phyloP scores from a whole-genome alignment of 2,329 filamentous ascomycete genomes.

The Trichoderma semiorbis region DNA sequence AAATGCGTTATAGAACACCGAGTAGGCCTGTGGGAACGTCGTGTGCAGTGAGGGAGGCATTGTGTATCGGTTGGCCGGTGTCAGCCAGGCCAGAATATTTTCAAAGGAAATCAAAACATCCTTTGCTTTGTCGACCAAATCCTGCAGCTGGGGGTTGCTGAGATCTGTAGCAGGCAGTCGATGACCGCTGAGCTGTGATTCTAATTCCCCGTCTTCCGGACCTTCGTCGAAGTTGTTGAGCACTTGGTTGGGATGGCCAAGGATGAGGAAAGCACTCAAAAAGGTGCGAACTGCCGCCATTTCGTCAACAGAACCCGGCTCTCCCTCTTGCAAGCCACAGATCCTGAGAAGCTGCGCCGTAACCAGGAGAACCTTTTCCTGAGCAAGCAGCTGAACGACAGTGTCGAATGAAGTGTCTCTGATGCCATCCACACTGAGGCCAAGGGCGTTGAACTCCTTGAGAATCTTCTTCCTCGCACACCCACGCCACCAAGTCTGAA shows the following conservation, averaged over 20 bases:
- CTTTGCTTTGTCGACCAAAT: conserved; percentile 72
- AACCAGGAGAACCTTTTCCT: conserved; percentile 61
- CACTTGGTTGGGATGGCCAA: conserved; percentile 75
- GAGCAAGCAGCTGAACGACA: conserved; percentile 65
- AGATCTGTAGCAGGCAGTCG: conserved; percentile 44
- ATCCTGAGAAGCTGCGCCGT: conserved; percentile 67
- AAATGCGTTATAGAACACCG: conserved; percentile 73
- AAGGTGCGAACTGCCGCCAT: conserved; percentile 73
- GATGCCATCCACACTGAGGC: conserved; percentile 67
- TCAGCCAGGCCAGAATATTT: conserved; percentile 64
- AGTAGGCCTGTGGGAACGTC: conserved; percentile 65
- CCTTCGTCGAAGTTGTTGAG: conserved; percentile 69
- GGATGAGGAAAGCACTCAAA: conserved; percentile 73
- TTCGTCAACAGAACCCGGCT: conserved; percentile 59
- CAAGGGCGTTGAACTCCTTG: conserved; percentile 62
- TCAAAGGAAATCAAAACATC: conserved; percentile 78
- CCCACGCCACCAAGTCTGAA: conserved; percentile 69
- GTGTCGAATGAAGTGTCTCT: conserved; percentile 69
- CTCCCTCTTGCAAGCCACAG: conserved; percentile 66
- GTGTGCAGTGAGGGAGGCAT: conserved; percentile 60
- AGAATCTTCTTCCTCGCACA: conserved; percentile 56
- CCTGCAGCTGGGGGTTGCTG: conserved; percentile 61
- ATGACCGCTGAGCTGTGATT: conserved; percentile 26
- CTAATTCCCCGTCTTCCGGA: conserved; percentile 52
- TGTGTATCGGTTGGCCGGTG: conserved; percentile 62